A percentile compares a stretch with the other conserved stretches of the same genome.
These are phyloP conservation scores for Barnettozyma sucrosica DNA, from an alignment of 805 yeast species.

Conservation along the genomic window DNA sequence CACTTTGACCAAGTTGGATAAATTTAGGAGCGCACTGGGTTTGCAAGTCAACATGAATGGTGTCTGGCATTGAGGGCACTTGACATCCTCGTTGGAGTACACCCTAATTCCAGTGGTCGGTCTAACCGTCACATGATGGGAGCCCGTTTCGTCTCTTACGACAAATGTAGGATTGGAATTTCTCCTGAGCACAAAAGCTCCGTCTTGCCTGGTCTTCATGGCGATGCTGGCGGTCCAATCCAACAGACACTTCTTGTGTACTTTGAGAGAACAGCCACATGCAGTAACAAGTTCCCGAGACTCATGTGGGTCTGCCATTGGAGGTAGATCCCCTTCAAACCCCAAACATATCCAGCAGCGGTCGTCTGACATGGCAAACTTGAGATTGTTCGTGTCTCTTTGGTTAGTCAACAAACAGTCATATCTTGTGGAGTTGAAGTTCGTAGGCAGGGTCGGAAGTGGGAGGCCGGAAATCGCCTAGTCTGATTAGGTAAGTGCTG, in stretches of 20 bases:
- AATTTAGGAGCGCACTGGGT: slow-evolving; percentile 10
- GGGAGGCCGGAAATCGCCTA: background rate
- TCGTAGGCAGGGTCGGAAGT: background rate
- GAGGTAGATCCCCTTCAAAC: slow-evolving; percentile 12
- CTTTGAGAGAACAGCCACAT: slow-evolving; percentile 33
- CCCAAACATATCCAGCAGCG: slow-evolving; percentile 21
- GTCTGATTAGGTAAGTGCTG: too few relatives aligned
- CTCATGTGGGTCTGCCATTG: slow-evolving; percentile 22
- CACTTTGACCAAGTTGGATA: slow-evolving; percentile 17
- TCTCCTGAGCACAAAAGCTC: background rate
- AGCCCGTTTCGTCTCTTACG: background rate
- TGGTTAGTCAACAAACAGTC: background rate
- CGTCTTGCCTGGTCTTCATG: slow-evolving; percentile 5
- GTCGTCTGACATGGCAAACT: background rate
- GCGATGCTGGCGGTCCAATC: slow-evolving; percentile 32
- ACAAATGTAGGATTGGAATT: background rate
- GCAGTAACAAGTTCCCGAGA: slow-evolving; percentile 33
- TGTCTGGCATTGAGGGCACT: slow-evolving; percentile 35
- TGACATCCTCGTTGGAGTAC: slow-evolving; percentile 14
- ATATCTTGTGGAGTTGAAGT: background rate
- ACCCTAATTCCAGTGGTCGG: slow-evolving; percentile 5
- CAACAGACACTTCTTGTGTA: slow-evolving; percentile 33
- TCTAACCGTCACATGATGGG: slow-evolving; percentile 3
- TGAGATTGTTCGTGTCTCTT: background rate
- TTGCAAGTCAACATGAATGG: slow-evolving; percentile 25